Evolutionary conservation across 768 basidiomycete genomes (phyloP).

Genomic region (Kwoniella heveanensis): DNA sequence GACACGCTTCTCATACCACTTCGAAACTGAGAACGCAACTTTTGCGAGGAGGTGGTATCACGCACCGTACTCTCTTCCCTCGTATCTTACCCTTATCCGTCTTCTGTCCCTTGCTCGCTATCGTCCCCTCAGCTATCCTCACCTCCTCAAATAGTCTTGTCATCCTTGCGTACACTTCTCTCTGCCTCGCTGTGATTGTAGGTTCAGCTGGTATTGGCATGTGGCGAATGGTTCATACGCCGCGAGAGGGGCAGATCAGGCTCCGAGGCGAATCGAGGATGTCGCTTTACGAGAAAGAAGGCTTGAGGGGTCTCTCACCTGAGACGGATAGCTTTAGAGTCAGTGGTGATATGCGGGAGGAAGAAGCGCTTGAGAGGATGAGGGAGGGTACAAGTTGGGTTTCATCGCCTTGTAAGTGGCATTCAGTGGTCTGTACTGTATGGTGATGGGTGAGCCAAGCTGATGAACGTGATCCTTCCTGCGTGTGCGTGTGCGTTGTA

Average conservation of each 20-base stretch:
- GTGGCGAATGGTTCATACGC: slow-evolving; percentile 9
- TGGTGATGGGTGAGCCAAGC: no score
- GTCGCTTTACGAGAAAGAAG: slow-evolving; percentile 13
- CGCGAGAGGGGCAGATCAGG: slow-evolving; percentile 15
- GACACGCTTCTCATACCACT: neutral
- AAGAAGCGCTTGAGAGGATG: slow-evolving; percentile 7
- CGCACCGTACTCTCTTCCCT: slow-evolving; percentile 24
- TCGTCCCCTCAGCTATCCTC: slow-evolving; percentile 8
- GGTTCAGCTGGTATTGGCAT: slow-evolving; percentile 5
- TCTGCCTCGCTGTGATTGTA: slow-evolving; percentile 3
- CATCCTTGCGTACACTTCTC: slow-evolving; percentile 11
- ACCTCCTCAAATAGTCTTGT: neutral
- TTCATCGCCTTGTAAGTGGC: slow-evolving; percentile 38
- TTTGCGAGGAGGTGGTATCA: slow-evolving; percentile 26
- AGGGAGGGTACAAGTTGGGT: slow-evolving; percentile 32
- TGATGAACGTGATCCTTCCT: no score
- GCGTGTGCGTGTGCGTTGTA: no score
- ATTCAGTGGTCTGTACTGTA: neutral
- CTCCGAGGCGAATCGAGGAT: slow-evolving; percentile 16
- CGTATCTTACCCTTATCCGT: slow-evolving; percentile 25
- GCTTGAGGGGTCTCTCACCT: neutral
- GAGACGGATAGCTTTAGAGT: neutral
- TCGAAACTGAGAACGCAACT: slow-evolving; percentile 1
- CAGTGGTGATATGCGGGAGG: slow-evolving; percentile 11
- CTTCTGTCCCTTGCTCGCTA: slow-evolving; percentile 1